Conservation (phyloP, 768 basidiomycete genomes). For the Coprinopsis strossmayeri region DNA sequence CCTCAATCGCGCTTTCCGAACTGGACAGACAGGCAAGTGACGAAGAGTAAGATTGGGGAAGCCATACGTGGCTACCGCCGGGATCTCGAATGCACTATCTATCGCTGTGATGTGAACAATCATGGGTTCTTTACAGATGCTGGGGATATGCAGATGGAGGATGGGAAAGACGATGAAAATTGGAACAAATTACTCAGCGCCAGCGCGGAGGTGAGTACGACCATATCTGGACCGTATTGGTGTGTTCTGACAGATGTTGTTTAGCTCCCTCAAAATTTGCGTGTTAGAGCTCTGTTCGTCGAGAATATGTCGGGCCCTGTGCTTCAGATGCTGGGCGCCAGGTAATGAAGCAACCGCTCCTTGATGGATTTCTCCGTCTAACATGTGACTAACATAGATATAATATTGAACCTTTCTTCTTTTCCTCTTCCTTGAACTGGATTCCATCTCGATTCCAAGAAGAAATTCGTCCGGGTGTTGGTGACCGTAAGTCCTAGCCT, state of each 20-base stretch:
- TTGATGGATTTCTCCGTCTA: conserved; percentile 23
- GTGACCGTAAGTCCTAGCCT: conserved; percentile 50
- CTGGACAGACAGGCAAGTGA: conserved; percentile 36
- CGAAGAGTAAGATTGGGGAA: conserved; percentile 24
- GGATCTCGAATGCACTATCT: conserved; percentile 17
- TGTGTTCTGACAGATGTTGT: neutral
- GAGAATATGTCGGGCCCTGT: conserved; percentile 41
- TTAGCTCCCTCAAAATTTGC: conserved; percentile 20
- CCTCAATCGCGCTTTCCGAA: conserved; percentile 39
- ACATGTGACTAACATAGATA: conserved; percentile 23
- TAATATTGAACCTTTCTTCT: conserved; percentile 60
- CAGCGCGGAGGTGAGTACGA: neutral
- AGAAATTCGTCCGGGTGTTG: conserved; percentile 25
- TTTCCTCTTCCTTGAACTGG: conserved; percentile 57
- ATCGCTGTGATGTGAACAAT: conserved; percentile 27
- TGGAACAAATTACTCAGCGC: conserved; percentile 25
- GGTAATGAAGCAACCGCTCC: conserved; percentile 18
- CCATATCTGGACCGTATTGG: conserved; percentile 10
- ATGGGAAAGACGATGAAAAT: conserved; percentile 16
- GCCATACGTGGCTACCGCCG: conserved; percentile 23
- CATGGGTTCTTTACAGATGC: conserved; percentile 23
- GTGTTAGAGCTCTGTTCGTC: conserved; percentile 42
- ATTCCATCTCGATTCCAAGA: conserved; percentile 61
- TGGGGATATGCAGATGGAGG: conserved; percentile 11
- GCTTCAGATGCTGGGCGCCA: conserved; percentile 46